phyloP scores from a whole-genome alignment of 768 basidiomycete genomes.

The Sporobolomyces phaffii region DNA sequence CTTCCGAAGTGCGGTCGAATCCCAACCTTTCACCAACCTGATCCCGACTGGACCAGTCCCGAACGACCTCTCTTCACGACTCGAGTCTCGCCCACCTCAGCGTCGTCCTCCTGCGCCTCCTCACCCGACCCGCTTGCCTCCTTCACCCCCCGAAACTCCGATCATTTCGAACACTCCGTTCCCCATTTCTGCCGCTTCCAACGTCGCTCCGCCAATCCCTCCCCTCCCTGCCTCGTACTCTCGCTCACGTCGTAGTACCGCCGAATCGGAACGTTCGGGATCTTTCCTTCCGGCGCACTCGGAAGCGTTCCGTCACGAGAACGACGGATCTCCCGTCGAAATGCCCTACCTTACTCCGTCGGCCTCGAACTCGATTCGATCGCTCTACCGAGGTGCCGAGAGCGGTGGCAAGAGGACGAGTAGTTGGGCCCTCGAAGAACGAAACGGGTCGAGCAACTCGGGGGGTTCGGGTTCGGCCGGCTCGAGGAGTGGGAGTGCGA shows the following conservation, averaged over 20 bases:
- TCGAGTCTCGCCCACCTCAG: neutral
- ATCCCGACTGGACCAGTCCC: neutral
- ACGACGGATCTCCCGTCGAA: constrained; percentile 23
- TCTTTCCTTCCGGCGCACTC: neutral
- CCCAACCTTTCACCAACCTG: constrained; percentile 24
- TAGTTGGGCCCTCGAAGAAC: constrained; percentile 1
- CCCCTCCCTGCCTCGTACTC: neutral
- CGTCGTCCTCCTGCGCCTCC: neutral
- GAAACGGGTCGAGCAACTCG: neutral
- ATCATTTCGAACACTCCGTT: neutral
- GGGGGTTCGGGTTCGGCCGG: neutral
- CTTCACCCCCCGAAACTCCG: constrained; percentile 16
- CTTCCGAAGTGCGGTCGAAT: constrained; percentile 20
- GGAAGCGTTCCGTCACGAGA: neutral
- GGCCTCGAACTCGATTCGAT: constrained; percentile 10
- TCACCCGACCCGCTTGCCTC: constrained; percentile 2
- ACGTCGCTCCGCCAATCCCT: neutral
- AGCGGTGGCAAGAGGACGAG: neutral
- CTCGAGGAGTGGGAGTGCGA: constrained; percentile 1
- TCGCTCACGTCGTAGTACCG: neutral
- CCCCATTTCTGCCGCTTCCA: neutral
- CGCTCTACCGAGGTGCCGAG: neutral
- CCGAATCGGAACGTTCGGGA: neutral
- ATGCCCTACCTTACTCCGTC: constrained; percentile 22
- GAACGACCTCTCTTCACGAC: neutral